A percentile compares a stretch with the other conserved stretches of the same genome.
Evolutionary conservation across 2,329 filamentous ascomycete species (phyloP).

Genomic region (Hypoxylon sp.): DNA sequence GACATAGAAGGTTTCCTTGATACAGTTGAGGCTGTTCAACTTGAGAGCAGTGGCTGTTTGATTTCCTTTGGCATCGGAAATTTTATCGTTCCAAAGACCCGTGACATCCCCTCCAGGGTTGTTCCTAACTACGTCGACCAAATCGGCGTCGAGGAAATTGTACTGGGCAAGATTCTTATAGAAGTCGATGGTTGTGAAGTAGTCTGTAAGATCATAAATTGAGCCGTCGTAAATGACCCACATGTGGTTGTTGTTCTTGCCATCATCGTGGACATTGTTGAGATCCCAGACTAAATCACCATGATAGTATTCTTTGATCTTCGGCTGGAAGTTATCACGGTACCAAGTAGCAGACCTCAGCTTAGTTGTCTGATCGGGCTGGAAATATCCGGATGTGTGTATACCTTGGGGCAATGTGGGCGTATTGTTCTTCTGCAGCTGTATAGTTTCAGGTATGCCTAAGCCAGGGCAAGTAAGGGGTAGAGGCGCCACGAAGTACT

Average conservation of each 20-base stretch:
- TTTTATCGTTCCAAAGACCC: slow-evolving; percentile 70
- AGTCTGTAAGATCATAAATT: slow-evolving; percentile 93
- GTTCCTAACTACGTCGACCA: slow-evolving; percentile 78
- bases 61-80: slow-evolving; percentile 66
- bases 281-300: slow-evolving; percentile 84
- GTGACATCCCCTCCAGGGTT: slow-evolving; percentile 88
- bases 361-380: slow-evolving; percentile 69
- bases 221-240: slow-evolving; percentile 85
- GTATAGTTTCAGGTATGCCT: slow-evolving; percentile 70
- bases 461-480: slow-evolving; percentile 81
- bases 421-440: slow-evolving; percentile 76
- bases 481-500: slow-evolving; percentile 88
- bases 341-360: slow-evolving; percentile 84
- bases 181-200: slow-evolving; percentile 81
- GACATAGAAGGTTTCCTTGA: slow-evolving; percentile 86
- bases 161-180: slow-evolving; percentile 71
- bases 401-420: slow-evolving; percentile 67
- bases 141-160: slow-evolving; percentile 78
- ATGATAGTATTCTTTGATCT: slow-evolving; percentile 88
- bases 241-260: slow-evolving; percentile 74
- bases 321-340: slow-evolving; percentile 77
- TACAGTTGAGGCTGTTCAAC: slow-evolving; percentile 80
- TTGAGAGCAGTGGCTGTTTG: slow-evolving; percentile 66
- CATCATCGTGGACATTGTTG: slow-evolving; percentile 73
- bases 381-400: slow-evolving; percentile 78